Evolutionary conservation across 2,329 filamentous ascomycete species (phyloP), one percentile per base, ranked within the genome.

Genomic region (Calonectria pteridis): DNA sequence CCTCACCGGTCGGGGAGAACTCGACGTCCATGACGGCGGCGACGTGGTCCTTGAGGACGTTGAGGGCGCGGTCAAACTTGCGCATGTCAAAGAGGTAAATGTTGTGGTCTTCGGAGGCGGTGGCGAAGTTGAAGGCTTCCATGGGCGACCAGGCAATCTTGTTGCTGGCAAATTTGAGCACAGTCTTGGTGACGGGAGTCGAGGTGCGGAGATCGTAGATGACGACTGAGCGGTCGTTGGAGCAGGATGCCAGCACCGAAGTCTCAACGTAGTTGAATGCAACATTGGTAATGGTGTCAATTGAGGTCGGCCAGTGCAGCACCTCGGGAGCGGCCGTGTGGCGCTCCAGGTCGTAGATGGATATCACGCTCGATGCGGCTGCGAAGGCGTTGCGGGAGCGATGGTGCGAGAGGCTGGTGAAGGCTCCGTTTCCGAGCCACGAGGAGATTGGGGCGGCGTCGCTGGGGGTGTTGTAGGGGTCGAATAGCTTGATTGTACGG

Each of bases 191-290:
- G 23, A 98, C 88, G 14, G 97, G 94, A 46, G 93, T 94, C 6
- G 93, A 93, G 16, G 96, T 98, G 66, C 97, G 93, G 58, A 98
- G 89, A 83, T 99, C 97, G 85, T 98, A 98, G 74, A 99, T 90
- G 51, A 98, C 93, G 73, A 99, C 87, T 33, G 94, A 94, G 76
- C 96, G 92, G 83, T 99, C 97, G 13, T 93, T 94, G 43, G 94
- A 95, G 74, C 94, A 93, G 0, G 95, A 97, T 10, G 93, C 97
- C 35, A 99, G 88, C 53, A 99, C 91, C 0, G 95, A 97, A 0
- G 96, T 98, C 87, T 99, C 97, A 46, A 94, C 94, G 82, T 97
- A 94, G 86, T 98, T 99, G 87, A 98, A 98, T 51, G 94, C 90
- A 72, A 98, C 91, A 16, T 94, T 90, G 53, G 92, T 98, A 84